These are phyloP conservation scores for Petunia axillaris DNA, from an alignment of 257 asterid species.

Conservation along the genomic window DNA sequence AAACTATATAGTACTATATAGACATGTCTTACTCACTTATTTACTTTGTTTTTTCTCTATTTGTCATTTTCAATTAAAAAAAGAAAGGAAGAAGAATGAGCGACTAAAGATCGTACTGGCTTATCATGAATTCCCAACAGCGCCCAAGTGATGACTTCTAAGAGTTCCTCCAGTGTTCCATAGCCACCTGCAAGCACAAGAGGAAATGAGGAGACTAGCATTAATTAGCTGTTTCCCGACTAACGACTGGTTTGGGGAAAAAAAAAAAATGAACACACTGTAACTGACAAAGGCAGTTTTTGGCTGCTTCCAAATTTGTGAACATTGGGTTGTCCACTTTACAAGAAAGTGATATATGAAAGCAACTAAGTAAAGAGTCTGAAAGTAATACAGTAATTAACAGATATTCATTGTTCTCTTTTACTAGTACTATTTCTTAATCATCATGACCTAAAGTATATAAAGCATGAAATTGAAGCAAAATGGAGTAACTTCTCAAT, in stretches of 20 bases:
- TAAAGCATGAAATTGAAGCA: background rate
- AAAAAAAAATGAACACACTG: background rate
- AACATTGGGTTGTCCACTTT: background rate
- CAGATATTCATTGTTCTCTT: background rate
- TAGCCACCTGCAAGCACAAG: constrained; percentile 54
- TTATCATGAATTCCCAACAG: constrained; percentile 73
- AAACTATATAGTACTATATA: too few species aligned
- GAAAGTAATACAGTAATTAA: background rate
- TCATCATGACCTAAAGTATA: background rate
- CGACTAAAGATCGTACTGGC: constrained; percentile 47
- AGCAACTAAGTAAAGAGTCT: background rate
- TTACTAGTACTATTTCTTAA: background rate
- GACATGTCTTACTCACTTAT: too few species aligned
- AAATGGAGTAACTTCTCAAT: background rate
- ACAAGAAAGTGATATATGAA: background rate
- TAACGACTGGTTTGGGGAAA: background rate
- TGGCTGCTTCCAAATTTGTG: background rate
- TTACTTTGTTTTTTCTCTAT: too few species aligned
- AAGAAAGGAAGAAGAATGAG: background rate
- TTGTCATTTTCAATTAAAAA: background rate
- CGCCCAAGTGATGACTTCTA: constrained; percentile 76
- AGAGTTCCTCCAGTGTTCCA: constrained; percentile 78
- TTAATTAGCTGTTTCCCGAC: constrained; percentile 10
- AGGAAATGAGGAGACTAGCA: background rate
- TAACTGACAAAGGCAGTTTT: background rate